Percentiles rank a stretch among this genome's conserved stretches.
phyloP scores from a whole-genome alignment of 805 yeast genomes.

The Komagataella kurtzmanii region DNA sequence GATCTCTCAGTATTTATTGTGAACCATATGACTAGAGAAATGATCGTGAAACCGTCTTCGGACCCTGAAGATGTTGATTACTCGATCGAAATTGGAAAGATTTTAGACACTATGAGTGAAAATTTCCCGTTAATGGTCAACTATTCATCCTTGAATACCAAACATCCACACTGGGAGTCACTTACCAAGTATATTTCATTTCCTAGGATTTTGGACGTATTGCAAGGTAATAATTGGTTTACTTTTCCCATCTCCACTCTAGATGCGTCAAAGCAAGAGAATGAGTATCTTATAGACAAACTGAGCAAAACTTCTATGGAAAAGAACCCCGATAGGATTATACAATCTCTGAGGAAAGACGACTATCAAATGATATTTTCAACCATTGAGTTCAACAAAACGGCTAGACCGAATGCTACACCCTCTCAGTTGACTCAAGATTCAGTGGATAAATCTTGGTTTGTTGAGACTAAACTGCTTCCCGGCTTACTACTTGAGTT shows the following conservation, averaged over 20 bases:
- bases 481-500: slow-evolving; percentile 35
- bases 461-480: slow-evolving; percentile 20
- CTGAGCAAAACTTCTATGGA: slow-evolving; percentile 10
- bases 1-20: not conserved
- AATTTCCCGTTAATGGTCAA: slow-evolving; percentile 10
- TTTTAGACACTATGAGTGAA: slow-evolving; percentile 2
- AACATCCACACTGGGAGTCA: slow-evolving; percentile 12
- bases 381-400: slow-evolving; percentile 24
- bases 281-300: slow-evolving; percentile 21
- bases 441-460: slow-evolving; percentile 51
- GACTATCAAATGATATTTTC: slow-evolving; percentile 25
- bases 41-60: not conserved
- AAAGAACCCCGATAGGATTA: slow-evolving; percentile 11
- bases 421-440: slow-evolving; percentile 32
- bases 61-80: slow-evolving; percentile 2
- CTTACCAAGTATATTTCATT: slow-evolving; percentile 11
- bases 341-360: slow-evolving; percentile 15
- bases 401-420: slow-evolving; percentile 21
- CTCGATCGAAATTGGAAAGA: not conserved
- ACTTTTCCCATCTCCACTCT: slow-evolving; percentile 25
- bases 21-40: not conserved
- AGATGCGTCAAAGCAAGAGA: slow-evolving; percentile 37
- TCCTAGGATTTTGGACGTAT: slow-evolving; percentile 13
- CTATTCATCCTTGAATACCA: slow-evolving; percentile 6
- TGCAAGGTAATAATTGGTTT: slow-evolving; percentile 10